Conservation (phyloP, 495 filamentous ascomycete species). For the Tuber melanosporum region DNA sequence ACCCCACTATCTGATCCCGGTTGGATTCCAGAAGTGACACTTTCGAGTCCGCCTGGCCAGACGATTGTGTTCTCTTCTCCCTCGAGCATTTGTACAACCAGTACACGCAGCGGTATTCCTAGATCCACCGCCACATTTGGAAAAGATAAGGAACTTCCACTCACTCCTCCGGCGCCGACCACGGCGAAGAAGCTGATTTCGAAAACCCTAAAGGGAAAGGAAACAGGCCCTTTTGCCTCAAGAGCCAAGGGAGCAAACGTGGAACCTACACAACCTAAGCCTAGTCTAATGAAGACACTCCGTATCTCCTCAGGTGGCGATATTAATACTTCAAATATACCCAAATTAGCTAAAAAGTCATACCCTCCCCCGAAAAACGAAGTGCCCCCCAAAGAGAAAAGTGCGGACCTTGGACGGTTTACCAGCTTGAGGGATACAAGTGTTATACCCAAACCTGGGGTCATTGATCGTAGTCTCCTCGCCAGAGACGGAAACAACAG, state of each 20-base stretch:
- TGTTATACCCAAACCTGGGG: neutral
- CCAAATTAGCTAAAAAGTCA: neutral
- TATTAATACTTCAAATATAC: neutral
- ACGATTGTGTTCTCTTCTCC: neutral
- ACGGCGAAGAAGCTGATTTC: neutral
- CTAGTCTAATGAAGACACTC: neutral
- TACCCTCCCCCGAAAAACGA: neutral
- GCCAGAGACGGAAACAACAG: neutral
- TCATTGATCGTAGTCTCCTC: neutral
- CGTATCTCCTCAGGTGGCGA: neutral
- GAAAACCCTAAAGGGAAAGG: neutral
- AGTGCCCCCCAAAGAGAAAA: neutral
- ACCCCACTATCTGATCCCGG: neutral
- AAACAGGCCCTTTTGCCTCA: neutral
- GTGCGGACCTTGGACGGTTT: neutral
- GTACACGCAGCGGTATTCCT: neutral
- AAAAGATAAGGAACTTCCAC: conserved; percentile 3
- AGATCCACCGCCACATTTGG: neutral
- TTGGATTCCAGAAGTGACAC: neutral
- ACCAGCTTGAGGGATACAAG: neutral
- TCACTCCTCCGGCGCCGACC: neutral
- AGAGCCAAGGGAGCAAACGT: neutral
- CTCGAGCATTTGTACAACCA: neutral
- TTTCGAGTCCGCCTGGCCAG: neutral
- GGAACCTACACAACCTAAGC: neutral